Base-by-base conservation (phyloP, 2,329 filamentous ascomycete species). In the Penicillium glabrum region DNA sequence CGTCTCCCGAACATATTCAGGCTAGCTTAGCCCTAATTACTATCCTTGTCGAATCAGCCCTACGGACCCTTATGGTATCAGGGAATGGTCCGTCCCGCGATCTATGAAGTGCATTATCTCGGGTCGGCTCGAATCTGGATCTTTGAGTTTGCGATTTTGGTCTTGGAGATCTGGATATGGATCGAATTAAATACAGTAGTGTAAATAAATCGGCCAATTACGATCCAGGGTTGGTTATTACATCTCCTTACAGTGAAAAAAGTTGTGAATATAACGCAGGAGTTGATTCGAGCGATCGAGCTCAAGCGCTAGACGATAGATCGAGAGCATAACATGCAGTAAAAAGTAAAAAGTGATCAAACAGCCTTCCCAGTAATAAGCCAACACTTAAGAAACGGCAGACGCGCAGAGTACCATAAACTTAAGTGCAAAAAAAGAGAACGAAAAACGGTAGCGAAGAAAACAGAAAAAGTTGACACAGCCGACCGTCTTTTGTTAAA, bases 311-410 rank as follows among this genome's bases (percentile, higher is more conserved):
- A 23, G 39, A 41, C 45, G 27, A 31, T 46, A 33, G 13, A 7
- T 33, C 3, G 6, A 33, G 6, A 33, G 7, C 29, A 16, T 33
- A 33, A 33, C 23, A 13, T 46, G 21, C 27, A 41, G 47, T 19
- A 41, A 23, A 23, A 41, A 50, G 29, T 16, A 37, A 37, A 13
- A 26, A 61, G 53, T 74, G 68, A 75, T 74, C 73, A 75, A 68
- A 75, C 72, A 75, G 69, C 72, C 72, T 72, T 70, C 71, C 72
- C 72, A 58, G 54, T 54, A 59, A 60, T 61, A 59, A 59, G 50
- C 51, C 61, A 57, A 59, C 51, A 67, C 48, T 29, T 29, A 41
- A 49, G 58, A 41, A 51, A 31, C 45, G 54, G 26, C 26, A 39
- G 4, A 19, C 11, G 3, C 16, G 27, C 27, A 29, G 27, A 29